Percentiles rank a stretch among this genome's conserved stretches.
Evolutionary conservation across 2,329 filamentous ascomycete genomes (phyloP).

Genomic region (Talaromyces marneffei): DNA sequence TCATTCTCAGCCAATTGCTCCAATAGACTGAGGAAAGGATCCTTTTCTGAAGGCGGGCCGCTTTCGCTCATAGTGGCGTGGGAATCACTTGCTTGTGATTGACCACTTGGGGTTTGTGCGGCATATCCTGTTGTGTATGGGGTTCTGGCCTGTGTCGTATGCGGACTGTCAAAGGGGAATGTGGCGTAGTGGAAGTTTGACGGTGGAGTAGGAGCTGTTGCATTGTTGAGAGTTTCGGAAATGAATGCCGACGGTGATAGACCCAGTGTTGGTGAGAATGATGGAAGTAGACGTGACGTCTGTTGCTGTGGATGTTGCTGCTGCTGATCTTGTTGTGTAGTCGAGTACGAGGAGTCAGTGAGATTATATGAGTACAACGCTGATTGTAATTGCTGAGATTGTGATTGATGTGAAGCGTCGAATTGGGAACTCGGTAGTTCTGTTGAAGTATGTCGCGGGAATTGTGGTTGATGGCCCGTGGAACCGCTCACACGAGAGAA

Average conservation of each 20-base stretch:
- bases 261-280: constrained; percentile 37
- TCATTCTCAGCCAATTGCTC: constrained; percentile 82
- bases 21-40: constrained; percentile 71
- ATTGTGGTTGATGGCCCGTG: neutral
- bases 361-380: constrained; percentile 3
- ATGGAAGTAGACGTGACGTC: constrained; percentile 18
- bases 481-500: constrained; percentile 3
- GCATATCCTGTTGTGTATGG: constrained; percentile 13
- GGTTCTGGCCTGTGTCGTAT: constrained; percentile 6
- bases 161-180: constrained; percentile 32
- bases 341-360: constrained; percentile 10
- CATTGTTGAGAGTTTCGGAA: constrained; percentile 23
- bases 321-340: constrained; percentile 3
- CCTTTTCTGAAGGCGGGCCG: constrained; percentile 58
- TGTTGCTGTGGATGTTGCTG: constrained; percentile 6
- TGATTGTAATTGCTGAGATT: neutral
- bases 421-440: constrained; percentile 8
- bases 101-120: constrained; percentile 36
- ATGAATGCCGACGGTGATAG: constrained; percentile 30
- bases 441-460: neutral
- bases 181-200: constrained; percentile 33
- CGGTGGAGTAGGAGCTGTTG: constrained; percentile 26
- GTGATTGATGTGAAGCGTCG: neutral
- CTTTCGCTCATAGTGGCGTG: constrained; percentile 47
- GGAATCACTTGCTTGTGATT: constrained; percentile 37